A percentile compares a stretch with the other conserved stretches of the same genome.
phyloP scores from a whole-genome alignment of 768 basidiomycete species.

The Tylopilus vinaceipallidus region DNA sequence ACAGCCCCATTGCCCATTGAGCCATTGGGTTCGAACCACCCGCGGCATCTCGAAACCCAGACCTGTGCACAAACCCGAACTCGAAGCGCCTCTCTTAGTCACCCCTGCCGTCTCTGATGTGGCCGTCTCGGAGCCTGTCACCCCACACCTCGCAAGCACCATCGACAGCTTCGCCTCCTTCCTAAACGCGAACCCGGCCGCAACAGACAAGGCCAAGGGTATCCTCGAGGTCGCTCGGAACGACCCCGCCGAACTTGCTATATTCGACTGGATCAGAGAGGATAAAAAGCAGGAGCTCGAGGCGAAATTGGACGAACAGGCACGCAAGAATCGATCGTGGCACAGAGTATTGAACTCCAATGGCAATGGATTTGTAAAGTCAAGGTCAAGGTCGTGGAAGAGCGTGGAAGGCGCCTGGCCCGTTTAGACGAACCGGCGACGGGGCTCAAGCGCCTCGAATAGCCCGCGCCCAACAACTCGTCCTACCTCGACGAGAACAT shows the following conservation, averaged over 20 bases:
- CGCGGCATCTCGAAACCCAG: slow-evolving; percentile 76
- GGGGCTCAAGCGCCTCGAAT: slow-evolving; percentile 87
- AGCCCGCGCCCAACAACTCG: slow-evolving; percentile 88
- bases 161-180: slow-evolving; percentile 90
- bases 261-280: slow-evolving; percentile 75
- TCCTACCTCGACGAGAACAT: slow-evolving; percentile 91
- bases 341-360: slow-evolving; percentile 96
- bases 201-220: slow-evolving; percentile 62
- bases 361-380: slow-evolving; percentile 95
- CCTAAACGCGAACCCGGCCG: slow-evolving; percentile 69
- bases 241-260: slow-evolving; percentile 76
- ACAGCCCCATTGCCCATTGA: slow-evolving; percentile 68
- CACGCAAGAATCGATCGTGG: slow-evolving; percentile 85
- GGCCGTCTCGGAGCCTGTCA: slow-evolving; percentile 81
- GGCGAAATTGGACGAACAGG: slow-evolving; percentile 74
- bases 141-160: slow-evolving; percentile 85
- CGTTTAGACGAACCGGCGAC: slow-evolving; percentile 93
- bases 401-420: slow-evolving; percentile 91
- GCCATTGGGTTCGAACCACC: slow-evolving; percentile 95
- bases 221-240: slow-evolving; percentile 78
- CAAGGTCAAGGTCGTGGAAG: slow-evolving; percentile 93
- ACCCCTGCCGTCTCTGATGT: slow-evolving; percentile 78
- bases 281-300: slow-evolving; percentile 72
- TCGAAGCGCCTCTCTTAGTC: slow-evolving; percentile 64
- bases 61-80: slow-evolving; percentile 41